phyloP scores from a whole-genome alignment of 2,329 filamentous ascomycete genomes.

The Botryotinia narcissicola region DNA sequence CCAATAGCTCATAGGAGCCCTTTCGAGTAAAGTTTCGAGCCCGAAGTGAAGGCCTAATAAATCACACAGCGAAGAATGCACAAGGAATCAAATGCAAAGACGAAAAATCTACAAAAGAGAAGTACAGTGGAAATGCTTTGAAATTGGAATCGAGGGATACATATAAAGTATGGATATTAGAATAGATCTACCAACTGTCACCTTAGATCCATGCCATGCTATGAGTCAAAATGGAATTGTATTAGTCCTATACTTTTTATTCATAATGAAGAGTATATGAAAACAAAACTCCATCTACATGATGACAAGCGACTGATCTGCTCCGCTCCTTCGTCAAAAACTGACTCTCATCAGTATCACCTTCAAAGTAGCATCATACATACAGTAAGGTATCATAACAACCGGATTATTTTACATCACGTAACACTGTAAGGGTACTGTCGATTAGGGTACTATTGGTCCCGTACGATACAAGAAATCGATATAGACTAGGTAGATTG shows the following conservation, averaged over 20 bases:
- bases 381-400: not conserved
- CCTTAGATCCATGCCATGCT: not conserved
- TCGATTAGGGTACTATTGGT: not conserved
- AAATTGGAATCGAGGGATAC: not conserved
- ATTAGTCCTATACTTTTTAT: not conserved
- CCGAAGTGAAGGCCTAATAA: too few species aligned
- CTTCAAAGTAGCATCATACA: not conserved
- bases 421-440: too few species aligned
- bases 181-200: not conserved
- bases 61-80: too few species aligned
- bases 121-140: not conserved
- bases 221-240: not conserved
- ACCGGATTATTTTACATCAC: not conserved
- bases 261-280: not conserved
- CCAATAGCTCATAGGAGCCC: too few species aligned
- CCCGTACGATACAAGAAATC: not conserved
- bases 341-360: not conserved
- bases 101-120: too few species aligned
- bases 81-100: too few species aligned
- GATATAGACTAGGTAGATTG: not conserved
- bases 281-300: not conserved
- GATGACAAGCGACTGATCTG: not conserved
- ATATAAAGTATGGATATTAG: not conserved
- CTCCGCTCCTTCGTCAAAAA: not conserved
- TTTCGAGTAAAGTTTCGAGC: too few species aligned